These are phyloP conservation scores for Breynia disticha DNA, from an alignment of 441 rosid genomes.

Conservation along the genomic window DNA sequence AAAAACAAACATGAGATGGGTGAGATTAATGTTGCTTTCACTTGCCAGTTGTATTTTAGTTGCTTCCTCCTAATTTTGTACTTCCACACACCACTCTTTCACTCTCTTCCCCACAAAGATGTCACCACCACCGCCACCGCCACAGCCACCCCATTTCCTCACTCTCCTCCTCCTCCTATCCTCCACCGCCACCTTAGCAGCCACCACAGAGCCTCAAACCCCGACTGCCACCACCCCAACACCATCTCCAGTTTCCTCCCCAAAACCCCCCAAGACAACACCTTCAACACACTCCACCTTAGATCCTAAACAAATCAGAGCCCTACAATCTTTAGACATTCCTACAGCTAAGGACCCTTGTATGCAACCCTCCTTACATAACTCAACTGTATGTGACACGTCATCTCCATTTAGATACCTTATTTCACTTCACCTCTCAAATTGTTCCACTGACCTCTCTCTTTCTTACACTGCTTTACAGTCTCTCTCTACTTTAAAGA, in stretches of 20 bases:
- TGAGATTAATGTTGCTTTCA: too few species aligned
- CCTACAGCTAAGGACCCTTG: slow-evolving; percentile 67
- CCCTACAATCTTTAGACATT: slow-evolving; percentile 64
- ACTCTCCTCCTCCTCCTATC: slow-evolving; percentile 8
- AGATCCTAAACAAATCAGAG: slow-evolving; percentile 76
- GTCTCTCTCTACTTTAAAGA: slow-evolving; percentile 60
- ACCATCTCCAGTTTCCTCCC: slow-evolving; percentile 18
- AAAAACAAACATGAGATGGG: too few species aligned
- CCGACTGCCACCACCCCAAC: slow-evolving; percentile 12
- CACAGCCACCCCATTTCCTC: slow-evolving; percentile 5
- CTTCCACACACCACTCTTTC: background rate
- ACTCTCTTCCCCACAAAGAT: slow-evolving; percentile 9
- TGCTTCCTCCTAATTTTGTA: background rate
- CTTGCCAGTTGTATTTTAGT: too few species aligned
- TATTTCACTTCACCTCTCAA: slow-evolving; percentile 55
- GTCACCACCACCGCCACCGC: slow-evolving; percentile 10
- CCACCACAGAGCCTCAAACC: slow-evolving; percentile 9
- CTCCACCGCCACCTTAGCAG: slow-evolving; percentile 8
- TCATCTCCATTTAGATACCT: slow-evolving; percentile 72
- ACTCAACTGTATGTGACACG: slow-evolving; percentile 46
- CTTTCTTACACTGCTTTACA: slow-evolving; percentile 76
- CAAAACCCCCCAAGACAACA: slow-evolving; percentile 8
- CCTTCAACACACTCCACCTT: slow-evolving; percentile 35
- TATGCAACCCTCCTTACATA: slow-evolving; percentile 27
- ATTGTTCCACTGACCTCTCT: slow-evolving; percentile 62